phyloP scores from a whole-genome alignment of 2,329 filamentous ascomycete genomes.

The Ophiocordyceps camponoti-leonardi region DNA sequence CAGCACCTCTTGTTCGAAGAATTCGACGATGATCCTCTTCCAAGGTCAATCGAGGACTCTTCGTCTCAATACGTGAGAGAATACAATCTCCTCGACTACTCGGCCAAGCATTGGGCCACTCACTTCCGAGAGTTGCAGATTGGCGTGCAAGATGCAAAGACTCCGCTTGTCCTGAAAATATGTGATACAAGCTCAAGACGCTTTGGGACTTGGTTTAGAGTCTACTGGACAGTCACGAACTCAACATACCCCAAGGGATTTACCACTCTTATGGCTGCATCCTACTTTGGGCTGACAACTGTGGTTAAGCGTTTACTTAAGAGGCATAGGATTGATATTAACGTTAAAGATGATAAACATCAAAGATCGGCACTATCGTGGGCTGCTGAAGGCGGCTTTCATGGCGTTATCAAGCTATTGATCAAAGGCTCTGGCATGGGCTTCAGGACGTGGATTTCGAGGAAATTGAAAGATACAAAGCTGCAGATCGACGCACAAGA shows the following conservation, averaged over 20 bases:
- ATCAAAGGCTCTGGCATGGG: too few species aligned
- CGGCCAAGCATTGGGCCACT: slow-evolving; percentile 3
- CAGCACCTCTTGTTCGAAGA: slow-evolving; percentile 1
- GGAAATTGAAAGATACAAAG: background rate
- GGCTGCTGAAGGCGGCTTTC: background rate
- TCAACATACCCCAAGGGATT: background rate
- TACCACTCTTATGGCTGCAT: background rate
- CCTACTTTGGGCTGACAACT: background rate
- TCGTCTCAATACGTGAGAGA: too few species aligned
- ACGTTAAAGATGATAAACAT: background rate
- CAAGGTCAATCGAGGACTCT: too few species aligned
- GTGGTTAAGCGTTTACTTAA: background rate
- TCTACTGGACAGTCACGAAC: background rate
- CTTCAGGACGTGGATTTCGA: too few species aligned
- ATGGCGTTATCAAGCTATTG: background rate
- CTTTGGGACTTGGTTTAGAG: background rate
- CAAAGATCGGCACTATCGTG: background rate
- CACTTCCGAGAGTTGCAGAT: slow-evolving; percentile 1
- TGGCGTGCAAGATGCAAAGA: too few species aligned
- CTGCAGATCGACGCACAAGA: background rate
- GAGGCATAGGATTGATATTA: background rate
- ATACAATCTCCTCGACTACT: slow-evolving; percentile 4
- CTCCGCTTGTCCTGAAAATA: too few species aligned
- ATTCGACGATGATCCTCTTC: background rate
- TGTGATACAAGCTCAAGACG: background rate